Conservation (phyloP, 106 monocot genomes). For the Cymbidium sinense region DNA sequence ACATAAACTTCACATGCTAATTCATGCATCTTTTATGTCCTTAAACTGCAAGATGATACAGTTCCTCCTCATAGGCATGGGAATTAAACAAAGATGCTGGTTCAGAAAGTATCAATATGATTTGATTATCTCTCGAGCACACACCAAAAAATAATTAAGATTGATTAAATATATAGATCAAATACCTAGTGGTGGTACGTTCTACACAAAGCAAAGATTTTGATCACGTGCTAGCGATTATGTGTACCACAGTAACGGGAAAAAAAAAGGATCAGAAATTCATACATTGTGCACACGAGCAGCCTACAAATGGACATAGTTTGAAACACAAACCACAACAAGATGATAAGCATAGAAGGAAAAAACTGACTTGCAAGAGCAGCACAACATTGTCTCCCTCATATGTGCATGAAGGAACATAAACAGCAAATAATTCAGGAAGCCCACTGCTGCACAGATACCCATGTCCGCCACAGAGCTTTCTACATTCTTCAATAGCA, state of each 20-base stretch:
- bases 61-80: not conserved
- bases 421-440: slow-evolving; percentile 93
- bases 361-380: slow-evolving; percentile 66
- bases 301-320: too few species aligned
- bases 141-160: not conserved
- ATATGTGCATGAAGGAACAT: slow-evolving; percentile 95
- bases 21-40: not conserved
- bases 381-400: slow-evolving; percentile 92
- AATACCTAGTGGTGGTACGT: not conserved
- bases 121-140: not conserved
- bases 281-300: not conserved
- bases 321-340: not conserved
- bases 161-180: not conserved
- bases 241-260: not conserved
- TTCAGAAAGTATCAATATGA: not conserved
- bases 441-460: slow-evolving; percentile 97
- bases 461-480: slow-evolving; percentile 97
- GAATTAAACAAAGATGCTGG: not conserved
- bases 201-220: not conserved
- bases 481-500: slow-evolving; percentile 97
- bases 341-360: not conserved
- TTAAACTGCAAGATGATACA: not conserved
- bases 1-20: not conserved
- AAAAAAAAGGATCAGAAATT: too few species aligned
- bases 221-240: not conserved